Evolutionary conservation across 768 basidiomycete species (phyloP).

Genomic region (Postia placenta): DNA sequence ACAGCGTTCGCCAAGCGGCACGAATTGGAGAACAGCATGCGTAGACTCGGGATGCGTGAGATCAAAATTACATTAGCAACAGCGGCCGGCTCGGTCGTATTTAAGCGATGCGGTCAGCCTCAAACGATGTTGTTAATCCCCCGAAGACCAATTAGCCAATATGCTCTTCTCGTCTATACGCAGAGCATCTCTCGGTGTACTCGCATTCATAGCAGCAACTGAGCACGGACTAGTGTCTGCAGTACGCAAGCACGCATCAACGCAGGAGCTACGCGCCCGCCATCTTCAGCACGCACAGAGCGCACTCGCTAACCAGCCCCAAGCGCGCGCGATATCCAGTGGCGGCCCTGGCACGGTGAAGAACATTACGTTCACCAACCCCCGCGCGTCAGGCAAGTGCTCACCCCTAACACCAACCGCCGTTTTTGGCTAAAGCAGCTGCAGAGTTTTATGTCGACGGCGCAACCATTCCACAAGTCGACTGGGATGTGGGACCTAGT

Average conservation of each 20-base stretch:
- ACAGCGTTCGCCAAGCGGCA: too few species aligned
- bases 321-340: neutral
- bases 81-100: too few species aligned
- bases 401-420: neutral
- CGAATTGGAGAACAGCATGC: too few species aligned
- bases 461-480: slow-evolving; percentile 25
- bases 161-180: slow-evolving; percentile 18
- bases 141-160: too few species aligned
- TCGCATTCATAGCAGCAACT: neutral
- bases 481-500: slow-evolving; percentile 31
- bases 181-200: neutral
- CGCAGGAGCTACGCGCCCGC: neutral
- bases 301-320: neutral
- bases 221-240: neutral
- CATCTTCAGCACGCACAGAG: neutral
- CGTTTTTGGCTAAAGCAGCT: slow-evolving; percentile 1
- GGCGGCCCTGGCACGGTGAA: slow-evolving; percentile 8
- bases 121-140: too few species aligned
- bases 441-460: slow-evolving; percentile 30
- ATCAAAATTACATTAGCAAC: too few species aligned
- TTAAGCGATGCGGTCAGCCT: too few species aligned
- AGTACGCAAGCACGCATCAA: neutral
- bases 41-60: too few species aligned
- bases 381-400: slow-evolving; percentile 5
- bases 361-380: slow-evolving; percentile 20